Percentiles rank a stretch among this genome's conserved stretches.
These are phyloP conservation scores for Pseudogymnoascus sp. DNA, from an alignment of 2,329 filamentous ascomycete genomes.

Conservation along the genomic window DNA sequence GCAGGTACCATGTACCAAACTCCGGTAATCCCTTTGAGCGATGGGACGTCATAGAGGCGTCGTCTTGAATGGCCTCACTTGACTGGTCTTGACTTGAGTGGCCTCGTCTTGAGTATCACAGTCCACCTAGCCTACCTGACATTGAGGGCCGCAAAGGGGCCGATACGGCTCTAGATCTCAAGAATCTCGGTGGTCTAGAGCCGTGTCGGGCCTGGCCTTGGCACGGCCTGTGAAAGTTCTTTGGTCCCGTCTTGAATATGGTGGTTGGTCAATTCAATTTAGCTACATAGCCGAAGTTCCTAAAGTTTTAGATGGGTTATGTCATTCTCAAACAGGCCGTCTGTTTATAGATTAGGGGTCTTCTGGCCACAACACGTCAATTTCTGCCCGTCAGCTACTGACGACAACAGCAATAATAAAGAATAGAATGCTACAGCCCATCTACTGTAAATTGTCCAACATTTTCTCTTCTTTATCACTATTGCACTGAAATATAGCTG, in stretches of 20 bases:
- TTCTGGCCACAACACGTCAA: neutral
- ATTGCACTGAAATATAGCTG: neutral
- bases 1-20: neutral
- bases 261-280: neutral
- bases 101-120: neutral
- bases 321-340: neutral
- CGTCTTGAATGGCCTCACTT: neutral
- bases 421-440: neutral
- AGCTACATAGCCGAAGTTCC: neutral
- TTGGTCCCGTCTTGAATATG: neutral
- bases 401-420: neutral
- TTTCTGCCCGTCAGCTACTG: neutral
- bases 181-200: neutral
- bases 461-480: neutral
- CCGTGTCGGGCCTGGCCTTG: neutral
- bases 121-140: neutral
- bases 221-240: neutral
- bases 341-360: neutral
- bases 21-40: neutral
- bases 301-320: neutral
- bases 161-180: neutral
- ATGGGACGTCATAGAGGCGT: neutral
- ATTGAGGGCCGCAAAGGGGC: neutral
- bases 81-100: neutral
- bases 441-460: neutral